phyloP scores from a whole-genome alignment of 1,139 yeast species.

The Yamadazyma dushanensis region DNA sequence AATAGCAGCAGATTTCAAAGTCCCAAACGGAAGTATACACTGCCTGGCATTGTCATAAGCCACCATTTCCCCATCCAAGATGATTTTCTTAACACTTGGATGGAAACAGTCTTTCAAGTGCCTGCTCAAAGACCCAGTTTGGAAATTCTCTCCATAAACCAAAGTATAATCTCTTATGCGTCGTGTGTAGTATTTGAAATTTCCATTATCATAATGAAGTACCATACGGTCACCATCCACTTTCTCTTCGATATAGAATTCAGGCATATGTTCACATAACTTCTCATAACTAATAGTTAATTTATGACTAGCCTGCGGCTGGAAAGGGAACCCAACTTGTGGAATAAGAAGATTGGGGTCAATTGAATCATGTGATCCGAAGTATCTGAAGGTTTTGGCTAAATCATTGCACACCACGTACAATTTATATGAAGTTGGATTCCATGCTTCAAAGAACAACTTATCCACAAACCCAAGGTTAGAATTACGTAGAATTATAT shows the following conservation, averaged over 20 bases:
- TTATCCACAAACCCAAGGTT: conserved; percentile 62
- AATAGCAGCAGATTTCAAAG: conserved; percentile 69
- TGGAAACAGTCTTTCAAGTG: conserved; percentile 48
- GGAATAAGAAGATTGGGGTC: conserved; percentile 45
- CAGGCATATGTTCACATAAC: conserved; percentile 44
- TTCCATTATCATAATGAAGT: conserved; percentile 52
- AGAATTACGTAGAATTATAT: conserved; percentile 62
- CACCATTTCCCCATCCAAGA: conserved; percentile 93
- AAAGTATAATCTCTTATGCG: conserved; percentile 72
- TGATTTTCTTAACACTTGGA: conserved; percentile 44
- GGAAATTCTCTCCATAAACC: conserved; percentile 65
- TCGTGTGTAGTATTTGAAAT: conserved; percentile 65
- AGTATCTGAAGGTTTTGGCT: conserved; percentile 57
- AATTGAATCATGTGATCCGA: conserved; percentile 31
- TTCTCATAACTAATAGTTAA: conserved; percentile 48
- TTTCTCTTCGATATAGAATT: conserved; percentile 81
- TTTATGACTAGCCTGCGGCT: conserved; percentile 70
- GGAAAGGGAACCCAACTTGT: conserved; percentile 55
- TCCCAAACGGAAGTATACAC: conserved; percentile 73
- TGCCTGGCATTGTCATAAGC: conserved; percentile 71
- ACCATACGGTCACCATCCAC: conserved; percentile 92
- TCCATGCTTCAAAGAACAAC: conserved; percentile 67
- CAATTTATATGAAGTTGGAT: conserved; percentile 72
- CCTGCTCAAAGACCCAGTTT: conserved; percentile 63
- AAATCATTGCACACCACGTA: conserved; percentile 69